Conservation (phyloP, 805 yeast species). For the Pichia exigua region DNA sequence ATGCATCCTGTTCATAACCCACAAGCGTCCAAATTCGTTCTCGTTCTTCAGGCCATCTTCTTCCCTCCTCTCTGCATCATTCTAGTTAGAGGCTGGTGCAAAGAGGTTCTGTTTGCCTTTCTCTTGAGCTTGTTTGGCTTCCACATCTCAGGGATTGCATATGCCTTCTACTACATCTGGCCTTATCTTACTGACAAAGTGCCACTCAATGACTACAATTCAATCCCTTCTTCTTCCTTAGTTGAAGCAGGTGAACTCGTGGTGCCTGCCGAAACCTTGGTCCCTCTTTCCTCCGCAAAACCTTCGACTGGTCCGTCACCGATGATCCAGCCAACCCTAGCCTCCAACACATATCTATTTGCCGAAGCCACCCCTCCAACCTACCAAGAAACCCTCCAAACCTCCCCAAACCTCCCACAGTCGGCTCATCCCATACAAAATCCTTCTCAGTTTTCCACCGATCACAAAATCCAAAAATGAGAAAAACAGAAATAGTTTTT, state of each 20-base stretch:
- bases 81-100: conserved; percentile 53
- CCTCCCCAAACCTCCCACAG: neutral
- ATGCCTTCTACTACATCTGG: conserved; percentile 36
- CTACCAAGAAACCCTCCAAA: neutral
- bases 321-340: no score
- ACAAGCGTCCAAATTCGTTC: conserved; percentile 25
- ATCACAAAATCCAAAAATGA: neutral
- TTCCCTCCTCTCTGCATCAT: conserved; percentile 72
- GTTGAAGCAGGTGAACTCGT: no score
- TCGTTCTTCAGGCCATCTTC: conserved; percentile 52
- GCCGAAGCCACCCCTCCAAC: neutral
- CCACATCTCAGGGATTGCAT: conserved; percentile 44
- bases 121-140: conserved; percentile 36
- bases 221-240: no score
- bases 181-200: neutral
- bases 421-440: neutral
- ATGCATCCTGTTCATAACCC: neutral
- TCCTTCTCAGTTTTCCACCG: neutral
- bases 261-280: no score
- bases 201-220: no score
- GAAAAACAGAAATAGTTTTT: neutral
- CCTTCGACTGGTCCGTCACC: no score
- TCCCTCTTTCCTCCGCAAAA: no score
- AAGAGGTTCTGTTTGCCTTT: conserved; percentile 39
- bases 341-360: no score